phyloP scores from a whole-genome alignment of 768 basidiomycete species.

The Suillus bovinus region DNA sequence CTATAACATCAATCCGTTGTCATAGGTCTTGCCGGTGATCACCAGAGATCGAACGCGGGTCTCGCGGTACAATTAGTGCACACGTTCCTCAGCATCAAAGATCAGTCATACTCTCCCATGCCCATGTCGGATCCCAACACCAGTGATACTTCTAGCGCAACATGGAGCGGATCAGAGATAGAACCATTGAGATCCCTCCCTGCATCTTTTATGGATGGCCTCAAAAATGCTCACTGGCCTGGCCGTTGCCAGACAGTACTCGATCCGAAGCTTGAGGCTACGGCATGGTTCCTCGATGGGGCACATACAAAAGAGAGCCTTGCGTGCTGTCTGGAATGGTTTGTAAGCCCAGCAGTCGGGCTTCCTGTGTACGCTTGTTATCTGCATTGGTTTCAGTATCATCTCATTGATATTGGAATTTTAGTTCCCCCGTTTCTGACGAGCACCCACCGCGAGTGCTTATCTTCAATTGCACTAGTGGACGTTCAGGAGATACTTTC shows the following conservation, averaged over 20 bases:
- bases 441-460: slow-evolving; percentile 53
- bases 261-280: slow-evolving; percentile 52
- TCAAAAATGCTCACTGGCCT: slow-evolving; percentile 82
- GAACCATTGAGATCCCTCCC: slow-evolving; percentile 40
- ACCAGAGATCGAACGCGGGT: slow-evolving; percentile 86
- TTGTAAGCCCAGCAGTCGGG: slow-evolving; percentile 59
- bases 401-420: slow-evolving; percentile 7
- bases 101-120: slow-evolving; percentile 11
- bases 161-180: background rate
- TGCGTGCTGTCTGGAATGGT: slow-evolving; percentile 87
- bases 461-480: slow-evolving; percentile 94
- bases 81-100: slow-evolving; percentile 53
- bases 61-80: slow-evolving; percentile 78
- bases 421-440: slow-evolving; percentile 10
- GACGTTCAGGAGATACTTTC: slow-evolving; percentile 78
- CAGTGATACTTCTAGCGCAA: background rate
- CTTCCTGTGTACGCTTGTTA: slow-evolving; percentile 34
- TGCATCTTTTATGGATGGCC: slow-evolving; percentile 54
- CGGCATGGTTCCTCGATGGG: slow-evolving; percentile 92
- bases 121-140: background rate
- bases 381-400: slow-evolving; percentile 9
- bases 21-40: slow-evolving; percentile 78
- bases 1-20: slow-evolving; percentile 4
- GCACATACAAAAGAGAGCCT: slow-evolving; percentile 95
- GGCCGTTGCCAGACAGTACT: slow-evolving; percentile 87